Evolutionary conservation across 1,139 yeast species (phyloP), one percentile per base, ranked within the genome.

Genomic region (Suhomyces ambrosiae): DNA sequence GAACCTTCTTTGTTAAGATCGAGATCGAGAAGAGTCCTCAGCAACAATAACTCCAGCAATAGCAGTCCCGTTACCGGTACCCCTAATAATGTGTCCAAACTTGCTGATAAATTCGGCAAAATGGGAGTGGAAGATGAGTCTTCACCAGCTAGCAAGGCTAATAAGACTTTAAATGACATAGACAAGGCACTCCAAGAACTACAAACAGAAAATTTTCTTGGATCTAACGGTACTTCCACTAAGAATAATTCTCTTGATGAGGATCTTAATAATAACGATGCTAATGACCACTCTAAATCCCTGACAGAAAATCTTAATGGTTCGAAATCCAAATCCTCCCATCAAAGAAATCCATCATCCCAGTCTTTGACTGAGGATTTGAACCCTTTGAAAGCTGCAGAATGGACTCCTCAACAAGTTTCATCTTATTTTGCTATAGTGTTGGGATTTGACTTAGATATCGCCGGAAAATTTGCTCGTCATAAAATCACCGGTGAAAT

Each of bases 401-500:
- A 62, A n/a, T 92, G 99, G 99, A 68, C 87, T 1, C 95, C 97
- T 0, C 77, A 77, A 39, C 90, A 92, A 50, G 97, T 94, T 2
- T 73, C 86, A 1, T 74, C 82, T 7, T 88, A 87, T 60, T 87
- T 92, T 54, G 74, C 80, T 3, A 50, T 65, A 28, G 72, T 74
- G 15, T 65, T 81, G 25, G 95, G 95, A 2, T 88, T 87, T 53
- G 95, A 86, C 49, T 61, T 75, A 35, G 78, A 72, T 17, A 78
- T 86, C 10, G 82, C 95, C 1, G 82, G 84, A 1, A 82, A 86
- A 53, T 94, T 94, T 60, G 79, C 84, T 5, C 77, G 82, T 48
- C 98, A 92, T 63, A 87, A 89, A 53, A 88, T 92, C 42, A 83
- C 92, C 0, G 98, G 98, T 12, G 70, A 79, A 3, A 90, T 92